phyloP scores from a whole-genome alignment of 257 asterid genomes.

The Przewalskia tangutica region DNA sequence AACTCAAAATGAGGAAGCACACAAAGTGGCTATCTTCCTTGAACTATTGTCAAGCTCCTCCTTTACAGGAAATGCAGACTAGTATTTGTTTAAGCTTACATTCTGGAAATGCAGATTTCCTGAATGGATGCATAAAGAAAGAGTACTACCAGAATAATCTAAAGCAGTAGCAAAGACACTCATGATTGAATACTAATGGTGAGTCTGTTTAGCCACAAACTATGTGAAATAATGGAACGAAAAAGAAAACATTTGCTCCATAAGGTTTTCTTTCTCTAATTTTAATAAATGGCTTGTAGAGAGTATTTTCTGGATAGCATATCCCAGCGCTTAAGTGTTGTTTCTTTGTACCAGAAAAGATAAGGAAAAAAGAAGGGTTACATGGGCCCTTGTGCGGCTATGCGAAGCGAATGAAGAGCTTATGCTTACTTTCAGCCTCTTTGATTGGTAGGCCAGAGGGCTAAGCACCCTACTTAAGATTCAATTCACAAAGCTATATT shows the following conservation, averaged over 20 bases:
- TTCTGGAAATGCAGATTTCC: neutral
- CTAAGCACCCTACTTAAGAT: too few relatives aligned
- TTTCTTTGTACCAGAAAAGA: neutral
- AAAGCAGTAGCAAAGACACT: neutral
- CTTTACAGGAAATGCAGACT: neutral
- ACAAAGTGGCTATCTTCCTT: neutral
- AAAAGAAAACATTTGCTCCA: neutral
- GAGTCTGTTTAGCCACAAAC: neutral
- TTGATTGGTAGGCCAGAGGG: too few relatives aligned
- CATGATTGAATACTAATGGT: neutral
- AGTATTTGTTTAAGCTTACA: neutral
- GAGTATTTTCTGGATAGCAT: neutral
- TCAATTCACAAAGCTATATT: neutral
- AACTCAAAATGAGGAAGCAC: neutral
- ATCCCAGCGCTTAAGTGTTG: neutral
- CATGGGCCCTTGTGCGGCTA: conserved; percentile 6
- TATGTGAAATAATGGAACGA: neutral
- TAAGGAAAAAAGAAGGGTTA: neutral
- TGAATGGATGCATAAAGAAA: neutral
- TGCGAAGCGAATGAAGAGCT: conserved; percentile 6
- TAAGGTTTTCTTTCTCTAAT: neutral
- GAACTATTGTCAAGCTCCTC: neutral
- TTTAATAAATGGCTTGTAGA: neutral
- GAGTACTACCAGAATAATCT: neutral
- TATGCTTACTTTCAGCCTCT: neutral